A percentile compares a stretch with the other conserved stretches of the same genome.
phyloP scores from a whole-genome alignment of 1,284 basidiomycete species.

The Veloboletus limbatus region DNA sequence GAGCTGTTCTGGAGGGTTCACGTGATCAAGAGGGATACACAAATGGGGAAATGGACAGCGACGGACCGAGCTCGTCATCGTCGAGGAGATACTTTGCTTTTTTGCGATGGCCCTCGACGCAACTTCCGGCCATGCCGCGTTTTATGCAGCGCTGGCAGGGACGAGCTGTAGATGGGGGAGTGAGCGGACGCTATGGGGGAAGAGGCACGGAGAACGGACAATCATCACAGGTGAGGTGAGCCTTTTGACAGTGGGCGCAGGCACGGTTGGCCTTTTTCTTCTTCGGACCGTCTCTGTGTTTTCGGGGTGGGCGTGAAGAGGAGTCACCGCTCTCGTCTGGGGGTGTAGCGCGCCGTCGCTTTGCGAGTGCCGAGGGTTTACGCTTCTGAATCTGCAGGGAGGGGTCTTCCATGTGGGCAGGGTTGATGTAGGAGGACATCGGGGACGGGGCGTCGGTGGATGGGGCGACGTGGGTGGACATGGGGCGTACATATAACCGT shows the following conservation, averaged over 20 bases:
- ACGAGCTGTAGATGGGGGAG: slow-evolving; percentile 57
- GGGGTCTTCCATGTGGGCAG: slow-evolving; percentile 19
- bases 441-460: too few relatives aligned
- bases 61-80: slow-evolving; percentile 85
- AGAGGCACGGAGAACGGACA: slow-evolving; percentile 52
- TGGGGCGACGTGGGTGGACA: slow-evolving; percentile 8
- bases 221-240: slow-evolving; percentile 97
- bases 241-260: slow-evolving; percentile 93
- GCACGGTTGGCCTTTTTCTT: slow-evolving; percentile 93
- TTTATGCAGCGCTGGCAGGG: slow-evolving; percentile 95
- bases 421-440: slow-evolving; percentile 26
- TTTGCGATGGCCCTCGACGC: slow-evolving; percentile 93
- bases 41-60: slow-evolving; percentile 21
- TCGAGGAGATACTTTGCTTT: slow-evolving; percentile 97
- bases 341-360: slow-evolving; percentile 43
- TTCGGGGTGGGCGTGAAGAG: slow-evolving; percentile 41
- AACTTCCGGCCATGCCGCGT: slow-evolving; percentile 86
- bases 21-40: slow-evolving; percentile 36
- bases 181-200: slow-evolving; percentile 16
- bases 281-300: slow-evolving; percentile 70
- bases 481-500: too few relatives aligned
- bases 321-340: slow-evolving; percentile 52
- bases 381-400: slow-evolving; percentile 18
- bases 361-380: slow-evolving; percentile 21
- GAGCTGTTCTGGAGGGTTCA: slow-evolving; percentile 54